phyloP scores from a whole-genome alignment of 495 filamentous ascomycete genomes.

The Aspergillus funiculosus region DNA sequence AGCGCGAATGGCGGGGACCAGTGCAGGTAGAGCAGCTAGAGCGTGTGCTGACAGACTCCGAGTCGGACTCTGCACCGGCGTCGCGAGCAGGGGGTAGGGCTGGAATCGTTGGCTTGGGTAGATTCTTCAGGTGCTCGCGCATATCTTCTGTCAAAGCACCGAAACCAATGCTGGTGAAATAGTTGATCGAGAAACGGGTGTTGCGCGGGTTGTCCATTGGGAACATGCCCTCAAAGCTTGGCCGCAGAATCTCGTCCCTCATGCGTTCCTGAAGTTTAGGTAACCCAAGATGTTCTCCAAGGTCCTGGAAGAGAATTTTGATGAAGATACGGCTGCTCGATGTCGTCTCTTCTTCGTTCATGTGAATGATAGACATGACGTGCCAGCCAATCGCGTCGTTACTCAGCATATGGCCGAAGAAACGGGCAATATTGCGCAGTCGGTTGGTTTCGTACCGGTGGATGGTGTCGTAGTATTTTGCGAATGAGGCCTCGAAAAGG shows the following conservation, averaged over 20 bases:
- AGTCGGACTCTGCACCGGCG: conserved; percentile 48
- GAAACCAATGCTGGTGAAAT: conserved; percentile 96
- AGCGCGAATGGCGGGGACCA: conserved; percentile 34
- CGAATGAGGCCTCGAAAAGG: conserved; percentile 80
- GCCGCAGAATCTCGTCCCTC: conserved; percentile 68
- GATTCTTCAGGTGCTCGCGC: conserved; percentile 81
- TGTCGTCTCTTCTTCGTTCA: conserved; percentile 97
- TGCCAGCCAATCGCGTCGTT: conserved; percentile 91
- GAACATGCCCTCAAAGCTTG: conserved; percentile 82
- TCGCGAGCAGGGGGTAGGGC: conserved; percentile 52
- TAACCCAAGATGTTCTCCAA: conserved; percentile 81
- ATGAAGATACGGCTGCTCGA: conserved; percentile 94
- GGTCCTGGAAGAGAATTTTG: conserved; percentile 93
- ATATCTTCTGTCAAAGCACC: conserved; percentile 91
- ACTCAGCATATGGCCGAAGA: conserved; percentile 87
- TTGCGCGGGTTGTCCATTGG: conserved; percentile 79
- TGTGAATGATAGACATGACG: conserved; percentile 70
- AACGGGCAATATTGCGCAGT: conserved; percentile 86
- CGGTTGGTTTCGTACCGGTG: conserved; percentile 94
- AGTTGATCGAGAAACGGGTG: conserved; percentile 97
- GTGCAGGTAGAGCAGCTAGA: conserved; percentile 38
- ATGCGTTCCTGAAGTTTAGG: conserved; percentile 68
- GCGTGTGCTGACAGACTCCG: conserved; percentile 58
- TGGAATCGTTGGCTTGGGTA: conserved; percentile 68
- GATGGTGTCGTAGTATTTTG: conserved; percentile 93